A percentile compares a stretch with the other conserved stretches of the same genome.
Evolutionary conservation across 208 protist species (phyloP).

Genomic region (Wallacemonas sp.): DNA sequence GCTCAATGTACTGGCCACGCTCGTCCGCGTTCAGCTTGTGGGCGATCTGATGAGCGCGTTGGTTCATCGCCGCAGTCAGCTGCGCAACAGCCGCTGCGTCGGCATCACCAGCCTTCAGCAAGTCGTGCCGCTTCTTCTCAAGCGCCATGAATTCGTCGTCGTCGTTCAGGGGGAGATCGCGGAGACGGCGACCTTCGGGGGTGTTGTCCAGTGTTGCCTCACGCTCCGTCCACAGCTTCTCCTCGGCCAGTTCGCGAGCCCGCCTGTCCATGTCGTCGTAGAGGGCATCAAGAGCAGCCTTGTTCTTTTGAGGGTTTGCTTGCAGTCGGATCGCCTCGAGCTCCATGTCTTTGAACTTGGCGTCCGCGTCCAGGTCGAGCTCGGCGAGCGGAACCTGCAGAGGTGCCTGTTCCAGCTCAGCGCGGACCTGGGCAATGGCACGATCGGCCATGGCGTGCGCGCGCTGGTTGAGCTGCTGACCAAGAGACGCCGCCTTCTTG

Average conservation of each 20-base stretch:
- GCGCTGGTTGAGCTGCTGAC: conserved; percentile 27
- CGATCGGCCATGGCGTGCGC: conserved; percentile 26
- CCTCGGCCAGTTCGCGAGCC: conserved; percentile 43
- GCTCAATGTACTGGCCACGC: conserved; percentile 34
- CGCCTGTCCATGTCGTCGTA: conserved; percentile 40
- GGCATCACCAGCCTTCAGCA: conserved; percentile 18
- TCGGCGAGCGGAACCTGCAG: conserved; percentile 29
- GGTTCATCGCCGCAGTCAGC: conserved; percentile 34
- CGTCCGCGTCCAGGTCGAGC: conserved; percentile 43
- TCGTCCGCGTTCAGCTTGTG: conserved; percentile 37
- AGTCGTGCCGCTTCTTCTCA: conserved; percentile 31
- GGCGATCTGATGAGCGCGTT: conserved; percentile 49
- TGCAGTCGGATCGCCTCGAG: conserved; percentile 21
- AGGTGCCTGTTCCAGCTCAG: conserved; percentile 22
- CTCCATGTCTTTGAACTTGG: conserved; percentile 28
- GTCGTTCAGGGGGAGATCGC: conserved; percentile 38
- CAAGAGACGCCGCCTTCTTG: conserved; percentile 7
- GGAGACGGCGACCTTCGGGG: conserved; percentile 38
- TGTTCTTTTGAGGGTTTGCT: conserved; percentile 30
- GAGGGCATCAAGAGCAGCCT: conserved; percentile 15
- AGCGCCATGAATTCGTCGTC: conserved; percentile 32
- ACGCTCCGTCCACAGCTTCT: conserved; percentile 36
- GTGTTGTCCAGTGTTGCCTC: conserved; percentile 28
- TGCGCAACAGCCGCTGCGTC: conserved; percentile 19
- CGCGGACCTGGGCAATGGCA: conserved; percentile 12